A percentile compares a stretch with the other conserved stretches of the same genome.
These are phyloP conservation scores for Aspergillus wentii DNA, from an alignment of 495 filamentous ascomycete species.

Conservation along the genomic window DNA sequence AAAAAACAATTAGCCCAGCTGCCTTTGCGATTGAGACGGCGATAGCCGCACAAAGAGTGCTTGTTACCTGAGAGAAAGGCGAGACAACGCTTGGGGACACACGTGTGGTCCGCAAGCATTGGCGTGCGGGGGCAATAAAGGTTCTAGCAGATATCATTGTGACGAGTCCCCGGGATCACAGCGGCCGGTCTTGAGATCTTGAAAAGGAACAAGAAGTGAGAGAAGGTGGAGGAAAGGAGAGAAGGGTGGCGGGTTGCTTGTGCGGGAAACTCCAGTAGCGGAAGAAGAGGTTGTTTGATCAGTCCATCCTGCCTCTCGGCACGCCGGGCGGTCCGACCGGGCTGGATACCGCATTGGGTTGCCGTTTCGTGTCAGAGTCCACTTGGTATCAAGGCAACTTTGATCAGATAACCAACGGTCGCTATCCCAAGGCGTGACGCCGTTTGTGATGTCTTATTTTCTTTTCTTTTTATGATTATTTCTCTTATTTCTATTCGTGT, in stretches of 20 bases:
- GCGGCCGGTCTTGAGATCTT: slow-evolving; percentile 5
- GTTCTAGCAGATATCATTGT: slow-evolving; percentile 58
- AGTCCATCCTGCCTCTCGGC: slow-evolving; percentile 13
- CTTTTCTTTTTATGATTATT: neutral
- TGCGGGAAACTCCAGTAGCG: slow-evolving; percentile 8
- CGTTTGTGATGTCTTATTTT: too few species aligned
- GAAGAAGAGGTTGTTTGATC: slow-evolving; percentile 9
- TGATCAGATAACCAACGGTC: slow-evolving; percentile 14
- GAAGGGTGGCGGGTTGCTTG: slow-evolving; percentile 15
- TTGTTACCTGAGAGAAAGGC: slow-evolving; percentile 48
- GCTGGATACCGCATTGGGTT: slow-evolving; percentile 25
- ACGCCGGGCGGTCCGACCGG: slow-evolving; percentile 38
- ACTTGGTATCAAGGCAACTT: slow-evolving; percentile 15
- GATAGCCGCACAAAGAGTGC: neutral
- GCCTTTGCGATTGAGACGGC: slow-evolving; percentile 1
- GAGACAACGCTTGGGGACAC: slow-evolving; percentile 42
- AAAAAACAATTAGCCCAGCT: slow-evolving; percentile 22
- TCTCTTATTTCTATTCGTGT: neutral
- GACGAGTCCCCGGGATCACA: slow-evolving; percentile 21
- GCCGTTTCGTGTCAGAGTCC: slow-evolving; percentile 26
- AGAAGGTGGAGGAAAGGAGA: slow-evolving; percentile 21
- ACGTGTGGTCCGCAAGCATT: slow-evolving; percentile 50
- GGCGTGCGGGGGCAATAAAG: slow-evolving; percentile 49
- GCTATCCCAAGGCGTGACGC: neutral
- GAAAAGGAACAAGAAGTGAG: slow-evolving; percentile 17